Evolutionary conservation across 768 basidiomycete genomes (phyloP).

Genomic region (Hortiboletus flavorubellus): DNA sequence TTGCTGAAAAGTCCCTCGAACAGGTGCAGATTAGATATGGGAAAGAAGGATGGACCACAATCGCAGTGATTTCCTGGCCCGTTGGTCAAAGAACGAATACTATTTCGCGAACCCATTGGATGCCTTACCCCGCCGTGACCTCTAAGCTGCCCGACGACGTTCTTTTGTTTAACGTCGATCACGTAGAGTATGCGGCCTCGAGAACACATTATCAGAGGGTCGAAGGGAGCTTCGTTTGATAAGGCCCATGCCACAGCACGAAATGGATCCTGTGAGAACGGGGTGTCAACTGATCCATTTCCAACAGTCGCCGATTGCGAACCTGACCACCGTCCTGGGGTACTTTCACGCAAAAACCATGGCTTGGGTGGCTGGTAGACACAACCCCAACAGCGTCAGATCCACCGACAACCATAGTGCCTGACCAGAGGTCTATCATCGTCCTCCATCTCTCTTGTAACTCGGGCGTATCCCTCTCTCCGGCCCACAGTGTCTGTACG

Average conservation of each 20-base stretch:
- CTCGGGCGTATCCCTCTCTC: slow-evolving; percentile 31
- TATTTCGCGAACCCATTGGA: neutral
- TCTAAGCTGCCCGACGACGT: slow-evolving; percentile 47
- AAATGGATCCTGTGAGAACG: slow-evolving; percentile 20
- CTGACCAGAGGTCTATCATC: slow-evolving; percentile 47
- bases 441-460: slow-evolving; percentile 39
- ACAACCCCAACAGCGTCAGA: slow-evolving; percentile 37
- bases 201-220: slow-evolving; percentile 62
- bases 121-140: slow-evolving; percentile 70
- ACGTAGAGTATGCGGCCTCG: slow-evolving; percentile 54
- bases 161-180: slow-evolving; percentile 42
- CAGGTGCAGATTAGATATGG: slow-evolving; percentile 67
- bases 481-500: slow-evolving; percentile 40
- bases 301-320: slow-evolving; percentile 1
- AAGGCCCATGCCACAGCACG: slow-evolving; percentile 58
- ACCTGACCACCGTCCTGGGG: slow-evolving; percentile 24
- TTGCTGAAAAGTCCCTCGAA: slow-evolving; percentile 64
- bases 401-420: slow-evolving; percentile 50
- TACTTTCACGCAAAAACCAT: slow-evolving; percentile 35
- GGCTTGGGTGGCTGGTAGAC: slow-evolving; percentile 21
- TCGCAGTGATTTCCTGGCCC: slow-evolving; percentile 58
- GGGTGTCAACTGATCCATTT: slow-evolving; percentile 3
- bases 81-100: slow-evolving; percentile 4
- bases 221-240: slow-evolving; percentile 37
- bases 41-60: slow-evolving; percentile 57